Conservation (phyloP, 805 yeast genomes). For the Candida silvicultrix region DNA sequence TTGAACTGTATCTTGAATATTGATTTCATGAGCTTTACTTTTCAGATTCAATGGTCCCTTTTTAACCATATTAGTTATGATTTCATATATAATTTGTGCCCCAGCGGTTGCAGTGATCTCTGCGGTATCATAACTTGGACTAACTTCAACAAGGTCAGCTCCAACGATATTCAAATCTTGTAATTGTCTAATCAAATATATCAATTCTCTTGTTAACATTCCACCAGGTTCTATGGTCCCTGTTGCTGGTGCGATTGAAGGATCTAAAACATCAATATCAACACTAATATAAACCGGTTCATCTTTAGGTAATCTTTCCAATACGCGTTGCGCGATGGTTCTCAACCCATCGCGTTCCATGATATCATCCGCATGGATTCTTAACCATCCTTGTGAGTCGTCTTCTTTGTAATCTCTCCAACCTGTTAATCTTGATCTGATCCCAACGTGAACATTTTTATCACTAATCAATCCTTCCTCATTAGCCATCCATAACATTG, state of each 20-base stretch:
- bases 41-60: slow-evolving; percentile 32
- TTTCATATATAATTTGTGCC: slow-evolving; percentile 65
- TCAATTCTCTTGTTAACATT: slow-evolving; percentile 58
- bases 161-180: slow-evolving; percentile 61
- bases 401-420: slow-evolving; percentile 57
- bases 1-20: too few relatives aligned
- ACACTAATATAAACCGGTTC: slow-evolving; percentile 71
- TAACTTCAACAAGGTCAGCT: slow-evolving; percentile 72
- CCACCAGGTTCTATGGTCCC: slow-evolving; percentile 81
- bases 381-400: slow-evolving; percentile 56
- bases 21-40: not conserved
- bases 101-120: slow-evolving; percentile 66
- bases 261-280: slow-evolving; percentile 76
- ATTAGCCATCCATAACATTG: slow-evolving; percentile 69
- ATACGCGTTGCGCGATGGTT: slow-evolving; percentile 47
- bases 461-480: slow-evolving; percentile 57
- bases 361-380: slow-evolving; percentile 69
- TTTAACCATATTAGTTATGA: slow-evolving; percentile 70
- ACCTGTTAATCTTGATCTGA: slow-evolving; percentile 65
- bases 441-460: slow-evolving; percentile 64
- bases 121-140: slow-evolving; percentile 59
- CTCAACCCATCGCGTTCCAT: slow-evolving; percentile 48
- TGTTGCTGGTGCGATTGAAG: slow-evolving; percentile 70
- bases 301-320: slow-evolving; percentile 49
- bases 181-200: slow-evolving; percentile 51